Base-by-base conservation (phyloP, 148 eudicot genomes). In the Persicaria tinctoria region DNA sequence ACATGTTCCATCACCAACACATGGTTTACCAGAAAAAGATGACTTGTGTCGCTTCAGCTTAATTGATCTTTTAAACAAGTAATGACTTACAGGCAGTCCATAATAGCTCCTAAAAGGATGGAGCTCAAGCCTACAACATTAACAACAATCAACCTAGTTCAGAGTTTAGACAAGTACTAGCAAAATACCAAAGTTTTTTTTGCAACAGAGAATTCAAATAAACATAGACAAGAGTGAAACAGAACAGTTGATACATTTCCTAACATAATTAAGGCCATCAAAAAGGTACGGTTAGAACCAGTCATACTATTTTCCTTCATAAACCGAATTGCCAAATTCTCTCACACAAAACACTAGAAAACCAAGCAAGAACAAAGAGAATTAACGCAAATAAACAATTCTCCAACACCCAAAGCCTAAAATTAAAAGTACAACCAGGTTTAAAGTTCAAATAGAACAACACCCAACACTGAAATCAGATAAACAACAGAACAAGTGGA, bases 81-180 rank as follows among this genome's bases (percentile, higher is more conserved):
- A 73, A 75, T 74, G 57, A 51, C 62, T 71, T 46, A 66, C 68
- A 48, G 82, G 60, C 47, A 70, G 59, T 49, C 75, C 78, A 44
- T 72, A 59, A 51, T 64, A 74, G 76, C 77, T 70, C 53, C 44
- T 73, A 23, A 60, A 78, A 44, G 13, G 73, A 59, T 47, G 76
- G 74, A 63, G 46, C 51, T 79, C 84, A 78, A 76, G 76, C 92
- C 96, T 93, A 91, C 75, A 82, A 86, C 20, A 14, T 27, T 68
- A 74, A 72, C 38, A 68, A 72, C 38, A 68, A 75, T 45, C 53
- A 76, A 63, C 73, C 68, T 4, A 64, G 53, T 56, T 51, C 14
- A 75, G 56, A 47, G 62, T 47, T 5, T 4, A 20, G 41, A 68
- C 13, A 17, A 17, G 3, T 51, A 7, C 32, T 72, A 18, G 41